Evolutionary conservation across 495 filamentous ascomycete species (phyloP).

Genomic region (Clavariopsis aquatica): DNA sequence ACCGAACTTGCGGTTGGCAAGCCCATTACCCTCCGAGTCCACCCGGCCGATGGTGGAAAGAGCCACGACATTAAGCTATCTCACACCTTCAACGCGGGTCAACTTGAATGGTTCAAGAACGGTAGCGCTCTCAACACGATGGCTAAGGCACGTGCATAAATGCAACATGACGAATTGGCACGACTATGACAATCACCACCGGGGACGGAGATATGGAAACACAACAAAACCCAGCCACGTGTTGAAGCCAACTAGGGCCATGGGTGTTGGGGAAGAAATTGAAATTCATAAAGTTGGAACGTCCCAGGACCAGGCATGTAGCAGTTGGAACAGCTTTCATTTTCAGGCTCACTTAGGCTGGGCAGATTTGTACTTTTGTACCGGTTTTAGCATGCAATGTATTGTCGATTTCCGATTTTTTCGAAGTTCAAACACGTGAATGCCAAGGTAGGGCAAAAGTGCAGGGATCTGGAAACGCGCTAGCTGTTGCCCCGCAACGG

Average conservation of each 20-base stretch:
- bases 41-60: conserved; percentile 76
- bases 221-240: conserved; percentile 11
- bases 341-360: conserved; percentile 28
- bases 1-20: conserved; percentile 91
- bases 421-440: not conserved
- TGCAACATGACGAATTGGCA: not conserved
- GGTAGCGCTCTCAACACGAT: conserved; percentile 97
- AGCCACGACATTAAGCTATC: conserved; percentile 78
- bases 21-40: conserved; percentile 87
- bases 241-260: not conserved
- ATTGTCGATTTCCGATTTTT: conserved; percentile 13
- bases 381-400: conserved; percentile 38
- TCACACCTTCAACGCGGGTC: conserved; percentile 96
- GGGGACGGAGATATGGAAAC: conserved; percentile 29
- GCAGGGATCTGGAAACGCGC: not conserved
- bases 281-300: not conserved
- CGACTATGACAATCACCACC: conserved; percentile 8
- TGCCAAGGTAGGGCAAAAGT: not conserved
- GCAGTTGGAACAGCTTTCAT: conserved; percentile 21
- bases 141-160: conserved; percentile 62
- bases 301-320: conserved; percentile 1
- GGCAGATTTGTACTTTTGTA: conserved; percentile 33
- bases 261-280: conserved; percentile 14
- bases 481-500: conserved; percentile 14
- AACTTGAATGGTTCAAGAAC: conserved; percentile 98